Base-by-base conservation (phyloP, 1,139 yeast genomes). In the Pneumocystis carinii region DNA sequence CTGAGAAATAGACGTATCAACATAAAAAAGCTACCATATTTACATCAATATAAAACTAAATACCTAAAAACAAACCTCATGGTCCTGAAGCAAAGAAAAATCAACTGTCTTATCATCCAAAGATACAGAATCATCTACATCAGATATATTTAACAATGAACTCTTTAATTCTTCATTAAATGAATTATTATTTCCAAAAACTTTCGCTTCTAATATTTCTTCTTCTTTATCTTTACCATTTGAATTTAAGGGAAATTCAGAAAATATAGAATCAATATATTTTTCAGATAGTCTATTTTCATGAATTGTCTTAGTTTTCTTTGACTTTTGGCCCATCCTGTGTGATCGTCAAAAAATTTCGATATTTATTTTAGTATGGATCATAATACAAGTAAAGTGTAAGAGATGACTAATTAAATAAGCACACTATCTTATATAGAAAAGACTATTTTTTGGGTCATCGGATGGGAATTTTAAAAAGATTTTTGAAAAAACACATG, bases 121-220 rank as follows among this genome's bases (percentile, higher is more conserved):
- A 19, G 74, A 70, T 42, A 66, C 69, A 58, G 69, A 71, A 37
- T 65, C 70, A 38, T 69, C 71, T 7, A 66, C 62, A 59, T 35
- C 59, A 59, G 14, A 27, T n/a, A 24, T 38, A 12, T 59, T 36
- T 17, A 39, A 8, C 17, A 32, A 35, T n/a, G 59, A 69, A 72
- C 39, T 71, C 75, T 0, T 71, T 73, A 39, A 87, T 77, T 67
- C 84, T 86, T 59, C 76, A 72, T 67, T 86, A 73, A 90, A 90
- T 37, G 92, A 94, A 59, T 84, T 84, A 1, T 79, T 71, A 72
- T 92, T 97, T 27, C 98, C 97, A 75, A 94, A 92, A 4, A 94
- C 96, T 24, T 88, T 78, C 72, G 83, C 87, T 68, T 90, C 96
- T 61, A 92, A 79, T 64, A 77, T 80, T 59, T 85, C 68, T 73